A percentile compares a stretch with the other conserved stretches of the same genome.
Evolutionary conservation across 148 eudicot genomes (phyloP).

Genomic region (Beta vulgaris): DNA sequence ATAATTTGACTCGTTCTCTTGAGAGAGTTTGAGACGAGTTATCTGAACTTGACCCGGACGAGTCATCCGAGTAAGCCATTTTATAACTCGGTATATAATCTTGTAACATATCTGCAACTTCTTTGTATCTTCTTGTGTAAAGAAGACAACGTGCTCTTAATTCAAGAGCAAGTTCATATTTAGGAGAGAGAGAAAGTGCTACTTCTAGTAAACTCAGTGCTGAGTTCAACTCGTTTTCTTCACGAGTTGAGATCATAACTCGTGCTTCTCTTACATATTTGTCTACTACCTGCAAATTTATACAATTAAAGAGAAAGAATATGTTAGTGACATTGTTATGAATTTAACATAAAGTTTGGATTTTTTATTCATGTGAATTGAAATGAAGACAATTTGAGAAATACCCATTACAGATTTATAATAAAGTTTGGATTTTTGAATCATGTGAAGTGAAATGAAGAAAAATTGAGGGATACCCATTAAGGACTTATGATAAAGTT

Average conservation of each 20-base stretch:
- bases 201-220: constrained; percentile 70
- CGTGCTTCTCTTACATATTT: constrained; percentile 68
- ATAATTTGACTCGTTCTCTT: constrained; percentile 67
- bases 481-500: too few relatives aligned
- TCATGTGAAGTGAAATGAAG: not conserved
- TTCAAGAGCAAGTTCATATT: constrained; percentile 60
- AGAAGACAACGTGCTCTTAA: constrained; percentile 73
- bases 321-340: too few relatives aligned
- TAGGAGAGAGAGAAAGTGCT: constrained; percentile 64
- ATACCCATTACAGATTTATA: not conserved
- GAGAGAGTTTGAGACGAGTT: constrained; percentile 49
- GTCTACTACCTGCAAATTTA: constrained; percentile 73
- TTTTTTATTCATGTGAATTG: too few relatives aligned
- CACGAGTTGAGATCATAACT: constrained; percentile 53
- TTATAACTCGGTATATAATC: constrained; percentile 88
- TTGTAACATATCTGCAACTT: constrained; percentile 81
- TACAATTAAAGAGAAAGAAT: too few relatives aligned
- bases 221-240: constrained; percentile 50
- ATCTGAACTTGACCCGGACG: constrained; percentile 60
- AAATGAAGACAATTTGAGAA: too few relatives aligned
- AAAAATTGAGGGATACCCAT: constrained; percentile 9
- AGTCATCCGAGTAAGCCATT: constrained; percentile 38
- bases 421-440: constrained; percentile 15
- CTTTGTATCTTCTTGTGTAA: constrained; percentile 65
- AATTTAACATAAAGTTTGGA: too few relatives aligned